A percentile compares a stretch with the other conserved stretches of the same genome.
phyloP scores from a whole-genome alignment of 2,329 filamentous ascomycete species.

The Botrytis cinerea region DNA sequence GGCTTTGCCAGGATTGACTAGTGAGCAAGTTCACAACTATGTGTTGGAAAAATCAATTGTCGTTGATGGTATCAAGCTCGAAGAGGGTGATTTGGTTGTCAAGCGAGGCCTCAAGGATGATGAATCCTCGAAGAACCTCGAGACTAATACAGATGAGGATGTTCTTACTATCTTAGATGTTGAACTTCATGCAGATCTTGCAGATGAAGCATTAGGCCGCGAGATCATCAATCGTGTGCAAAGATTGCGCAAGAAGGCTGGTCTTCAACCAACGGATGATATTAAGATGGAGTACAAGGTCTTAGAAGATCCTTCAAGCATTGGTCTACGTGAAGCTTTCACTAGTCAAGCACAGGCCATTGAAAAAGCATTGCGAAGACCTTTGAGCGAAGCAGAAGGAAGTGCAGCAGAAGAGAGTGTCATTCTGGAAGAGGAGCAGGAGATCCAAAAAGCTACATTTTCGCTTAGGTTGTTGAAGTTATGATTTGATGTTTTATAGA shows the following conservation, averaged over 20 bases:
- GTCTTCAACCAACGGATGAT: constrained; percentile 87
- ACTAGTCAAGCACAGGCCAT: constrained; percentile 66
- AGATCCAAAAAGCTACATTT: constrained; percentile 81
- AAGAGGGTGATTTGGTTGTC: constrained; percentile 80
- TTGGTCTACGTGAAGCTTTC: constrained; percentile 72
- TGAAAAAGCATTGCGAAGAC: constrained; percentile 75
- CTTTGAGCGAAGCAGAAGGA: constrained; percentile 40
- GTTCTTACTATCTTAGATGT: constrained; percentile 90
- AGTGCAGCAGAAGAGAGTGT: constrained; percentile 49
- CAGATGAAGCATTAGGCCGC: constrained; percentile 83
- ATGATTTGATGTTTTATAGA: constrained; percentile 45
- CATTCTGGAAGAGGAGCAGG: constrained; percentile 81
- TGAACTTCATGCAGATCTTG: constrained; percentile 79
- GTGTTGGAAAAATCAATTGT: constrained; percentile 71
- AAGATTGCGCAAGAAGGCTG: constrained; percentile 89
- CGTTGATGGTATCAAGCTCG: constrained; percentile 83
- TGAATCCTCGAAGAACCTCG: constrained; percentile 69
- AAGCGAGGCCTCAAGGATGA: constrained; percentile 76
- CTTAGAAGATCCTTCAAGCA: constrained; percentile 73
- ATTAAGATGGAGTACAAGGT: constrained; percentile 93
- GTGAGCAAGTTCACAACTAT: constrained; percentile 79
- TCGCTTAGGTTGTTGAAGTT: constrained; percentile 74
- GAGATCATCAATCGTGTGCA: constrained; percentile 95
- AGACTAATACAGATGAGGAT: constrained; percentile 86
- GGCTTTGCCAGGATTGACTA: constrained; percentile 76